Percentiles rank a stretch among this genome's conserved stretches.
These are phyloP conservation scores for Candida ortonii DNA, from an alignment of 805 yeast genomes.

Conservation along the genomic window DNA sequence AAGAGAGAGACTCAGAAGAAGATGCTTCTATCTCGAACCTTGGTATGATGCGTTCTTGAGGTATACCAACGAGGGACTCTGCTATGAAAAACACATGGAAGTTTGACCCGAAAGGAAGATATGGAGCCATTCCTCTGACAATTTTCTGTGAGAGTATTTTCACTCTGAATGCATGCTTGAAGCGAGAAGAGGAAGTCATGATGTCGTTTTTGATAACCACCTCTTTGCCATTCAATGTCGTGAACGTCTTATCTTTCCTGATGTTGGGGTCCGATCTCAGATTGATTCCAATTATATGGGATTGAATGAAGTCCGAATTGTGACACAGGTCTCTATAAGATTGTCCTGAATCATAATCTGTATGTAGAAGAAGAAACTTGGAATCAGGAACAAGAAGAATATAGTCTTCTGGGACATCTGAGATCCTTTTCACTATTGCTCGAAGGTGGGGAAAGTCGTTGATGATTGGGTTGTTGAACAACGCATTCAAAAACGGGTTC, in stretches of 20 bases:
- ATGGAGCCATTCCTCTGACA: conserved; percentile 54
- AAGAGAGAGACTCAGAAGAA: too few relatives aligned
- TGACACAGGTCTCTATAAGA: conserved; percentile 53
- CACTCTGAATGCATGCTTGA: conserved; percentile 42
- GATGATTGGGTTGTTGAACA: conserved; percentile 64
- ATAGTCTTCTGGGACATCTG: conserved; percentile 46
- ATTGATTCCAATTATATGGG: conserved; percentile 53
- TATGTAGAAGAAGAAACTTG: conserved; percentile 38
- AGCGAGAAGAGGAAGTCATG: conserved; percentile 59
- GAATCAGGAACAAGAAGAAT: conserved; percentile 66
- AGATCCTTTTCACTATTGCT: conserved; percentile 43
- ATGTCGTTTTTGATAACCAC: conserved; percentile 53
- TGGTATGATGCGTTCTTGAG: conserved; percentile 22
- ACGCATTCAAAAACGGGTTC: conserved; percentile 62
- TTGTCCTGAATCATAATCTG: conserved; percentile 37
- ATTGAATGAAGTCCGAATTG: conserved; percentile 55
- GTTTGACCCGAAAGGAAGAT: conserved; percentile 53
- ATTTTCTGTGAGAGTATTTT: conserved; percentile 45
- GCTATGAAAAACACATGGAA: conserved; percentile 60
- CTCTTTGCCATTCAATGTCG: conserved; percentile 55
- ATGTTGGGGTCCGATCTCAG: conserved; percentile 25
- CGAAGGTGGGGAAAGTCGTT: conserved; percentile 41
- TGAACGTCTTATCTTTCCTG: conserved; percentile 33
- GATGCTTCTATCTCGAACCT: conserved; percentile 4
- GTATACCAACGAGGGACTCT: conserved; percentile 48